Conservation (phyloP, 225 moss, liverwort and hornwort species). For the Rhytidiadelphus loreus region DNA sequence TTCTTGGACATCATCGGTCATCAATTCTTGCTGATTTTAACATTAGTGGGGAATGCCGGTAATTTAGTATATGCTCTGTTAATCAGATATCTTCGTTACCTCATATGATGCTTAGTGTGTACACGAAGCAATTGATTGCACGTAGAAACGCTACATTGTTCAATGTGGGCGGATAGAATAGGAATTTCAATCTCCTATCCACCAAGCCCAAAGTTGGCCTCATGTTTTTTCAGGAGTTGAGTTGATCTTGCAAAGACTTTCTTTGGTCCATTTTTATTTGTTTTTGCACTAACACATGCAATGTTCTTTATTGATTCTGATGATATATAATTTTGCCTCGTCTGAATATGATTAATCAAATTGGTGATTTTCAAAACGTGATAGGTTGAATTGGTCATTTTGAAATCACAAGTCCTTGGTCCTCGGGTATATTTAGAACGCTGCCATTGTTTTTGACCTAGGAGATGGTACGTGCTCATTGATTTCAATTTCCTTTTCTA, state of each 20-base stretch:
- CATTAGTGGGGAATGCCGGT: neutral
- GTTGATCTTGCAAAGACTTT: neutral
- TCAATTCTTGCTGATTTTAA: neutral
- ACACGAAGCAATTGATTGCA: neutral
- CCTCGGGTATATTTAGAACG: neutral
- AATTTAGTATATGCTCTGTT: neutral
- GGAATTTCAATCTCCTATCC: neutral
- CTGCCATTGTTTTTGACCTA: too few relatives aligned
- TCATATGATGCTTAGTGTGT: neutral
- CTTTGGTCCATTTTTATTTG: too few relatives aligned
- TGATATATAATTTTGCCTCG: neutral
- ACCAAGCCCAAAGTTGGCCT: neutral
- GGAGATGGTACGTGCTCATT: neutral
- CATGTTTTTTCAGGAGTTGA: neutral
- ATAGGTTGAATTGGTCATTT: neutral
- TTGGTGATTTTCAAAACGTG: neutral
- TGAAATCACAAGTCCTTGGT: neutral
- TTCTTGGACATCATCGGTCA: neutral
- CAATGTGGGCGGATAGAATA: neutral
- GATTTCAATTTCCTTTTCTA: neutral
- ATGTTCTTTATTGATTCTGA: neutral
- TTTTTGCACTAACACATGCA: neutral
- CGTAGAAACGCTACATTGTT: neutral
- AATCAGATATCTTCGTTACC: neutral
- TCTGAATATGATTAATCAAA: neutral